Evolutionary conservation across 2,329 filamentous ascomycete genomes (phyloP), one percentile per base, ranked within the genome.

Genomic region (Aurifilum marmelostoma): DNA sequence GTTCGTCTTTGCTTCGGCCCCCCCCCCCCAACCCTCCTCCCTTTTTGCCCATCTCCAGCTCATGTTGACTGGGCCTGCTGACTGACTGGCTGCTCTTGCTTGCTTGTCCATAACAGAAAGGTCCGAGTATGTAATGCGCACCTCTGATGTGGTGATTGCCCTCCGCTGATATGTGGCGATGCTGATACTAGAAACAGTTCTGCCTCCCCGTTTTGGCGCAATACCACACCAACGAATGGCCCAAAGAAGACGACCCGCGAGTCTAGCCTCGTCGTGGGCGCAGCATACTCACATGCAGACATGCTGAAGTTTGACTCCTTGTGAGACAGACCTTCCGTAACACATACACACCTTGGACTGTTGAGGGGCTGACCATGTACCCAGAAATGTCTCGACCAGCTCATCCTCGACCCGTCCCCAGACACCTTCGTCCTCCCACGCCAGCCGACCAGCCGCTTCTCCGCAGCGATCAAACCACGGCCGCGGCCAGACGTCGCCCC

Each of bases 251-350:
- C 83, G 74, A 78, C 82, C 65, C 85, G 87, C 77, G 90, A 92
- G 74, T 82, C 89, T 64, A 88, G 84, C 75, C 87, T 95, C 71
- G 92, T 99, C 47, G 92, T 98, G 70, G 96, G 96, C 74, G 96
- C 96, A 68, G 91, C 94, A 60, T 99, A 99, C 79, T 98, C 96
- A 18, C 96, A 99, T 80, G 93, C 95, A 37, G 94, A 98, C 81
- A 93, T 97, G 77, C 85, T 97, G 75, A 97, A 95, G 80, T 91
- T 95, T 76, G 92, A 93, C 76, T 88, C 89, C 37, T 75, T 95
- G 93, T 96, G 86, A 73, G 87, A 80, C 41, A 50, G 32, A 43
- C n/a, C 21, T n/a, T 7, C 59, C 29, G 43, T 47, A 18, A 47
- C 43, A 21, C 18, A 47, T 8, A 7, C 34, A n/a, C n/a, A n/a